Base-by-base conservation (phyloP, 495 filamentous ascomycete genomes). In the Penicillium lividum region DNA sequence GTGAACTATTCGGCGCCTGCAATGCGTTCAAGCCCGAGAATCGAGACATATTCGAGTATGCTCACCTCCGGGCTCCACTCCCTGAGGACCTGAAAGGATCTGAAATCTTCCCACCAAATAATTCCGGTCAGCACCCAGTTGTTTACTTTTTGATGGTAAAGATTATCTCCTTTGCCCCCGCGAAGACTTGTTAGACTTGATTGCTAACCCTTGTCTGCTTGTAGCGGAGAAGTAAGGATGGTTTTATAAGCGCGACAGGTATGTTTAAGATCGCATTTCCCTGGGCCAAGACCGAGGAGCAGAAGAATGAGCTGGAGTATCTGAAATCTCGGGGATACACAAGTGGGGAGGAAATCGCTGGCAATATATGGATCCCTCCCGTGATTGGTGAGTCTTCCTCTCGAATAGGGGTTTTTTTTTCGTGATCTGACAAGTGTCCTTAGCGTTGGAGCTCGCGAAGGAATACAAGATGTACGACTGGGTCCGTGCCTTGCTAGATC, bases 251-350 rank as follows among this genome's bases (percentile, higher is more conserved):
- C 66, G 92, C 94, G 8, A 98, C 94, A 49, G 93, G 93, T 68
- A 98, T 98, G 94, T 98, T 98, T 81, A 98, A 97, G 77, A 94
- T 94, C 54, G 91, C 93, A 7, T 98, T 97, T 71, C 94, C 94
- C 5, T 97, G 92, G 81, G 92, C 94, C 15, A 87, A 88, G 57
- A 74, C 82, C 34, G 83, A 86, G 8, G 94, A 98, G 68, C 94
- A 98, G 73, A 85, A 87, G 60, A 77, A 77, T 7, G 94, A 98
- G 80, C 88, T 92, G 59, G 89, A 87, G 60, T 93, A 91, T 64
- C 81, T 97, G 67, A 96, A 93, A 72, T 65, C 74, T 15, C 84
- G 93, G 25, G 73, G 82, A 29, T 85, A 86, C 6, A 94, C 92
- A 5, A 93, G 90, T 58, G 81, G 82, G 51, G 91, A 97, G 61